Evolutionary conservation across 495 filamentous ascomycete species (phyloP).

Genomic region (Beverwykella pulmonaria): DNA sequence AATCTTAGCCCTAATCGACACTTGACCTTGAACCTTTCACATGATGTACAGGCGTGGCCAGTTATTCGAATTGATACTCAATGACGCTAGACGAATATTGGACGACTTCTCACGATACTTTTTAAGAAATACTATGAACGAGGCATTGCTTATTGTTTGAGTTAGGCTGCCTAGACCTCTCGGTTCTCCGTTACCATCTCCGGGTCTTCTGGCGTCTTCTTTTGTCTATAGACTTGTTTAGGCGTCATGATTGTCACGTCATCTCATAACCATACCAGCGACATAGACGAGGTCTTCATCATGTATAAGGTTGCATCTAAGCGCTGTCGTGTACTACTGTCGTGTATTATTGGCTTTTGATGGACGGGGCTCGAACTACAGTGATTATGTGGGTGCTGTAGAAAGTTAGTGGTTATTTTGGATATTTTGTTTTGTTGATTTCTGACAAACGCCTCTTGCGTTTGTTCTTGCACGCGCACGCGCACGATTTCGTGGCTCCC

Average conservation of each 20-base stretch:
- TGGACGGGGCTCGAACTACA: background rate
- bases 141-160: background rate
- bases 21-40: no score
- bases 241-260: constrained; percentile 1
- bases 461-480: background rate
- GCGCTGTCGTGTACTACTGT: no score
- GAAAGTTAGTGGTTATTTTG: background rate
- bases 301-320: background rate
- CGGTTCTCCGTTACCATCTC: background rate
- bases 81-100: background rate
- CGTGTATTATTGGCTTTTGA: background rate
- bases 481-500: no score
- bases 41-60: background rate
- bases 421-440: background rate
- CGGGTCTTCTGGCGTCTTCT: background rate
- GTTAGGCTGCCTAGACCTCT: background rate
- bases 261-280: background rate
- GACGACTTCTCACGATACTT: background rate
- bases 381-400: background rate
- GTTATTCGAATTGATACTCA: background rate
- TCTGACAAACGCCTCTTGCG: background rate
- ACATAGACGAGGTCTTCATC: background rate
- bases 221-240: constrained; percentile 14
- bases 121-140: background rate
- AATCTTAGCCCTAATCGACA: no score